phyloP scores from a whole-genome alignment of 148 eudicot species.

The Rhododendron griersonianum region DNA sequence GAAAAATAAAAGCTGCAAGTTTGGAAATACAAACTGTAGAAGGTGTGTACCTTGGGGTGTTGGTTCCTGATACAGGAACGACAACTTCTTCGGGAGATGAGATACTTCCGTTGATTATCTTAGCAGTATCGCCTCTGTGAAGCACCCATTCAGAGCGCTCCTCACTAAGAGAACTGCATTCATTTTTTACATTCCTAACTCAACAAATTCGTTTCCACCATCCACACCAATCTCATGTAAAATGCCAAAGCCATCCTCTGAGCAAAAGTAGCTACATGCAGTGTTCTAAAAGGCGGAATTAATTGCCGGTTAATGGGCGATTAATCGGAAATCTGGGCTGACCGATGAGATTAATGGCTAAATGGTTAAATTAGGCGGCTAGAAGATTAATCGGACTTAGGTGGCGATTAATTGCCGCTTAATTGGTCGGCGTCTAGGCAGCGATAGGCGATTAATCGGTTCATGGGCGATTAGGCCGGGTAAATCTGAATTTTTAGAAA shows the following conservation, averaged over 20 bases:
- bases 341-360: no score
- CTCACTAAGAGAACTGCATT: slow-evolving; percentile 14
- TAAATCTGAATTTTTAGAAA: no score
- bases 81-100: slow-evolving; percentile 11
- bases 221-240: slow-evolving; percentile 8
- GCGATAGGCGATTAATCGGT: no score
- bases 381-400: no score
- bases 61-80: slow-evolving; percentile 12
- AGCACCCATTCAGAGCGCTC: slow-evolving; percentile 14
- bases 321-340: no score
- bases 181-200: slow-evolving; percentile 22
- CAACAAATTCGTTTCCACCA: slow-evolving; percentile 11
- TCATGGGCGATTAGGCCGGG: no score
- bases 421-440: no score
- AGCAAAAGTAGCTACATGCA: slow-evolving; percentile 14
- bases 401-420: no score
- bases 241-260: slow-evolving; percentile 33
- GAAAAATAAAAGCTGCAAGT: neutral
- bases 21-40: neutral
- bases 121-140: slow-evolving; percentile 14
- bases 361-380: no score
- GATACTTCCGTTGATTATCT: slow-evolving; percentile 23
- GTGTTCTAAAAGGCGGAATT: no score
- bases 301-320: no score
- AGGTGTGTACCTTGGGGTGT: slow-evolving; percentile 22